These are phyloP conservation scores for Mallotus japonicus DNA, from an alignment of 441 rosid species.

Conservation along the genomic window DNA sequence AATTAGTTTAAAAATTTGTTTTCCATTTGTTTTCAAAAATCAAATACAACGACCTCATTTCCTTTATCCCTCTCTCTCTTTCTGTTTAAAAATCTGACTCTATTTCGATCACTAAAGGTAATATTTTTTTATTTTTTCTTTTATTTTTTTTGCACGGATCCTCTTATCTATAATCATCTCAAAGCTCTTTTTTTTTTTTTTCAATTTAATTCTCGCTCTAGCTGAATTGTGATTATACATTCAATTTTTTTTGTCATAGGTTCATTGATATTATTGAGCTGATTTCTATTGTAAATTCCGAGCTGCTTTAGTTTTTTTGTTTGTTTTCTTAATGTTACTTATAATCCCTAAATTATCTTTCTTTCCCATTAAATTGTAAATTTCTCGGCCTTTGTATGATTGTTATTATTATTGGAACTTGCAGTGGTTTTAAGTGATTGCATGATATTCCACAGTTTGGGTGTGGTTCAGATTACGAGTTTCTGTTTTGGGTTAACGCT, in stretches of 20 bases:
- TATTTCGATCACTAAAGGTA: constrained; percentile 5
- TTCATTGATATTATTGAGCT: constrained; percentile 26
- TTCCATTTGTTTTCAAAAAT: constrained; percentile 3
- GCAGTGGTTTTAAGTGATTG: not conserved
- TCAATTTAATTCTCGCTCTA: not conserved
- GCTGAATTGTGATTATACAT: not conserved
- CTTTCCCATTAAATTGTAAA: not conserved
- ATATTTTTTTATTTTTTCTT: not conserved
- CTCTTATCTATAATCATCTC: not conserved
- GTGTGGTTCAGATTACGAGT: not conserved
- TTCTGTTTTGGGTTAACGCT: not conserved
- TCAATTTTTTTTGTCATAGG: not conserved
- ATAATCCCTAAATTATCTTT: not conserved
- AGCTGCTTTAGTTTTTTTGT: not conserved
- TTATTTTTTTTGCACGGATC: not conserved
- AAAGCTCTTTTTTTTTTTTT: not conserved
- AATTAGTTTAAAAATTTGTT: no score
- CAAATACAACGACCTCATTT: not conserved
- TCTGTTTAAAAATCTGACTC: not conserved
- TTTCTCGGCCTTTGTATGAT: no score
- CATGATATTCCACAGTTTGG: not conserved
- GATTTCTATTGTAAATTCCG: not conserved
- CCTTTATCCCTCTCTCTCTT: not conserved
- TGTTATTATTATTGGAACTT: not conserved
- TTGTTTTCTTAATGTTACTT: not conserved